phyloP scores from a whole-genome alignment of 2,329 filamentous ascomycete species.

The Ophiostoma triangulosporum region DNA sequence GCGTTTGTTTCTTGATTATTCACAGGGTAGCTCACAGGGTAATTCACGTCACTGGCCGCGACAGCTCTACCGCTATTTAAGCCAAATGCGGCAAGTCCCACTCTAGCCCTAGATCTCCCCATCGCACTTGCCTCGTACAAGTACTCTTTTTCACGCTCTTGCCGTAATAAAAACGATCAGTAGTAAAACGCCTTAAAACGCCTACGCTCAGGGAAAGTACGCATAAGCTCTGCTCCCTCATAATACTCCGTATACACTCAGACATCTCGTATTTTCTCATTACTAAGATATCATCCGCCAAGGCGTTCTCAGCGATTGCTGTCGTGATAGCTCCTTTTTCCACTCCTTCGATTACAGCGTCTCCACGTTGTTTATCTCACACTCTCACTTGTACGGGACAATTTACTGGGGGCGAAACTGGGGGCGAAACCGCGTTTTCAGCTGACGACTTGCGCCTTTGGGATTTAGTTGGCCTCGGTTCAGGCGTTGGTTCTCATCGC shows the following conservation, averaged over 20 bases:
- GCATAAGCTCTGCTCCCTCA: not conserved
- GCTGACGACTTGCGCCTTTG: conserved; percentile 1
- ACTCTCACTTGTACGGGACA: not conserved
- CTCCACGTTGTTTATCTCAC: not conserved
- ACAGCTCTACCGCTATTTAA: too few species aligned
- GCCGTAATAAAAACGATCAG: too few species aligned
- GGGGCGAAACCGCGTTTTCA: conserved; percentile 5
- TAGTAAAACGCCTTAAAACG: not conserved
- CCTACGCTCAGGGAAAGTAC: not conserved
- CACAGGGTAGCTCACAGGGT: too few species aligned
- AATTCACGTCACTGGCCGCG: not conserved
- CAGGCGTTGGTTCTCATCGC: not conserved
- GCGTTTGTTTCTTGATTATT: not conserved
- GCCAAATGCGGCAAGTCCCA: conserved; percentile 8
- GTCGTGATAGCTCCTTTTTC: too few species aligned
- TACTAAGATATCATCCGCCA: not conserved
- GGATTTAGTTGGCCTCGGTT: not conserved
- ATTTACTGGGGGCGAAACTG: conserved; percentile 1
- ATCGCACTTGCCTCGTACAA: not conserved
- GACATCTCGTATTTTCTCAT: not conserved
- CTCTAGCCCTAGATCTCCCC: not conserved
- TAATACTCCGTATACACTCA: not conserved
- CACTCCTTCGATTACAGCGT: not conserved
- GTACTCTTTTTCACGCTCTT: not conserved
- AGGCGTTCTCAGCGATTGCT: too few species aligned